Conservation (phyloP, 2,329 filamentous ascomycete species). For the Plenodomus biglobosus region DNA sequence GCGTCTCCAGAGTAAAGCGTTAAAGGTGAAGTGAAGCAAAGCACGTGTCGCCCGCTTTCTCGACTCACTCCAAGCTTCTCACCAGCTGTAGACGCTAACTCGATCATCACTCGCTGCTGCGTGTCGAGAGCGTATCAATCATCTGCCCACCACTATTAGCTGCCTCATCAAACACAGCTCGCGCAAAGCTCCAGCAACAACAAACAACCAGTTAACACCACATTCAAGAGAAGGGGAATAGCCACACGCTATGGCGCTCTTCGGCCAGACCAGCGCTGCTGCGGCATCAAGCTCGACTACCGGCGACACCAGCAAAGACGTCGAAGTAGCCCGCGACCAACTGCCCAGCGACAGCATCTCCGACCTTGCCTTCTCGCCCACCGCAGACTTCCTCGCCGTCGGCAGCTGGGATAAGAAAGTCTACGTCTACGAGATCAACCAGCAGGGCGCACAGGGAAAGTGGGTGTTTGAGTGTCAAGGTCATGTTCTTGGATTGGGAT, state of each 20-base stretch:
- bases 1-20: constrained; percentile 18
- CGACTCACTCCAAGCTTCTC: background rate
- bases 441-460: constrained; percentile 80
- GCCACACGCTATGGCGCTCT: constrained; percentile 58
- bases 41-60: constrained; percentile 4
- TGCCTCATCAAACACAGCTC: constrained; percentile 13
- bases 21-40: constrained; percentile 1
- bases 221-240: constrained; percentile 4
- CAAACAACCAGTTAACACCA: constrained; percentile 3
- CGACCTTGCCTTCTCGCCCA: constrained; percentile 78
- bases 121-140: constrained; percentile 9
- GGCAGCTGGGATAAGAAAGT: constrained; percentile 98
- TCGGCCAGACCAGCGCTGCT: constrained; percentile 57
- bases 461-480: constrained; percentile 79
- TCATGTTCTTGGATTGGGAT: constrained; percentile 81
- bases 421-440: constrained; percentile 90
- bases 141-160: background rate
- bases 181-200: constrained; percentile 26
- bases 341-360: constrained; percentile 84
- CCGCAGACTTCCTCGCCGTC: constrained; percentile 80
- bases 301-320: constrained; percentile 88
- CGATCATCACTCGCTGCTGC: background rate
- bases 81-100: background rate
- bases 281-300: constrained; percentile 68
- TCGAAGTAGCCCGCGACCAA: constrained; percentile 68